Evolutionary conservation across 2,329 filamentous ascomycete species (phyloP).

Genomic region (Fusarium fujikuroi): DNA sequence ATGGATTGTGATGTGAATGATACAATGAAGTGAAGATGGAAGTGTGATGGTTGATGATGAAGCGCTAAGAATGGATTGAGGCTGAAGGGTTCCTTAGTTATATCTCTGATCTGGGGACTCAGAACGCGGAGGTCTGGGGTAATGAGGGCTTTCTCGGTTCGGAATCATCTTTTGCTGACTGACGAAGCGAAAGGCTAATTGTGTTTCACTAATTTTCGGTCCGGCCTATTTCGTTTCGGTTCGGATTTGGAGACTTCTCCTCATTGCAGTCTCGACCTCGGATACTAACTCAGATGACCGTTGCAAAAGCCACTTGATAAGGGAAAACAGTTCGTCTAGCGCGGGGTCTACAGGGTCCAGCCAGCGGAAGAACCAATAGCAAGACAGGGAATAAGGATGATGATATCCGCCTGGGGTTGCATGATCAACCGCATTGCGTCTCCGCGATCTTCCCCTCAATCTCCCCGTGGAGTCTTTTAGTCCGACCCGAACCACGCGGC

Average conservation of each 20-base stretch:
- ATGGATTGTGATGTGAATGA: not conserved
- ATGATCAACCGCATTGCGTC: conserved; percentile 14
- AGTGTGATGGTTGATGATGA: conserved; percentile 19
- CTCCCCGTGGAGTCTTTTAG: conserved; percentile 19
- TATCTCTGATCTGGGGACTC: conserved; percentile 11
- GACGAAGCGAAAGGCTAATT: not conserved
- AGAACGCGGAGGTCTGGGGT: conserved; percentile 2
- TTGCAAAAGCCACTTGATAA: not conserved
- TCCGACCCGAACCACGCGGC: conserved; percentile 2
- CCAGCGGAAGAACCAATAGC: not conserved
- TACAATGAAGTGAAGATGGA: not conserved
- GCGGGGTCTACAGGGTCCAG: not conserved
- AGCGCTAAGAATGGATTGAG: conserved; percentile 24
- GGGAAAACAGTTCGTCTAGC: not conserved
- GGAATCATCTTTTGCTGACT: not conserved
- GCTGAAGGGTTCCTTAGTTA: conserved; percentile 31
- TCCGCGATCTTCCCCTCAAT: conserved; percentile 22
- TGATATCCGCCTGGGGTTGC: not conserved
- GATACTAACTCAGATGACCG: conserved; percentile 3
- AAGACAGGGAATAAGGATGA: not conserved
- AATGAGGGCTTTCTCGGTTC: conserved; percentile 1
- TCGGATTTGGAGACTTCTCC: not conserved
- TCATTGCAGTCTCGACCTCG: not conserved
- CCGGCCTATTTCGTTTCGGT: conserved; percentile 16
- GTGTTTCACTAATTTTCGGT: not conserved